These are phyloP conservation scores for Penicillium sp. DNA, from an alignment of 2,329 filamentous ascomycete genomes.

Conservation along the genomic window DNA sequence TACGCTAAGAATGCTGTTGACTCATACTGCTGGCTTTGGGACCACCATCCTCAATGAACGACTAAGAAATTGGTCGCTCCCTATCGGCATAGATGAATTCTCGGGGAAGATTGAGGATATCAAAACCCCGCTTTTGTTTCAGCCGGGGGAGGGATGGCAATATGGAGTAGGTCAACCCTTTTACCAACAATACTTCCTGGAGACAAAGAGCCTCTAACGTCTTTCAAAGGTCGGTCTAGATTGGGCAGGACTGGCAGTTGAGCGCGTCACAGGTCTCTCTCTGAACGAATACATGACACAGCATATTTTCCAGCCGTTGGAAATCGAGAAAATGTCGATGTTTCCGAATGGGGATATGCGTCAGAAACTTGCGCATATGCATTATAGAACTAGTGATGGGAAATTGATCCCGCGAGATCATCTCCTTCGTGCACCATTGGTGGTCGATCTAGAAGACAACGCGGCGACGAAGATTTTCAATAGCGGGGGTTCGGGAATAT, in stretches of 20 bases:
- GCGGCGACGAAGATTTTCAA: constrained; percentile 51
- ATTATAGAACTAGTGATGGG: constrained; percentile 50
- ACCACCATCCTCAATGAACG: constrained; percentile 47
- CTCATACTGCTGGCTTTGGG: neutral
- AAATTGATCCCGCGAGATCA: constrained; percentile 49
- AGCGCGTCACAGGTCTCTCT: constrained; percentile 44
- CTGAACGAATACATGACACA: constrained; percentile 53
- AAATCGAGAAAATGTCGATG: constrained; percentile 54
- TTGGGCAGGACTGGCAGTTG: constrained; percentile 54
- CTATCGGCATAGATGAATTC: constrained; percentile 52
- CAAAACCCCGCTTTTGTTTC: constrained; percentile 56
- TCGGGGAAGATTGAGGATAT: constrained; percentile 54
- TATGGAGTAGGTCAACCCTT: constrained; percentile 51
- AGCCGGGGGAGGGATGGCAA: constrained; percentile 62
- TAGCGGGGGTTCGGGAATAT: constrained; percentile 62
- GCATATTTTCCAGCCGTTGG: constrained; percentile 50
- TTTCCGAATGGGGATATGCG: constrained; percentile 57
- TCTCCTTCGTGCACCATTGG: constrained; percentile 47
- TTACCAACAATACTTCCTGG: too few relatives aligned
- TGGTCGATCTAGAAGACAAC: constrained; percentile 37
- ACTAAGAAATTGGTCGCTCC: constrained; percentile 47
- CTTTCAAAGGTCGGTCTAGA: constrained; percentile 48
- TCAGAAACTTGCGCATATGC: constrained; percentile 56
- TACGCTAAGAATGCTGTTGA: neutral
- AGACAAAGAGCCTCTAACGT: too few relatives aligned